These are phyloP conservation scores for Trichoderma sp. DNA, from an alignment of 2,329 filamentous ascomycete species.

Conservation along the genomic window DNA sequence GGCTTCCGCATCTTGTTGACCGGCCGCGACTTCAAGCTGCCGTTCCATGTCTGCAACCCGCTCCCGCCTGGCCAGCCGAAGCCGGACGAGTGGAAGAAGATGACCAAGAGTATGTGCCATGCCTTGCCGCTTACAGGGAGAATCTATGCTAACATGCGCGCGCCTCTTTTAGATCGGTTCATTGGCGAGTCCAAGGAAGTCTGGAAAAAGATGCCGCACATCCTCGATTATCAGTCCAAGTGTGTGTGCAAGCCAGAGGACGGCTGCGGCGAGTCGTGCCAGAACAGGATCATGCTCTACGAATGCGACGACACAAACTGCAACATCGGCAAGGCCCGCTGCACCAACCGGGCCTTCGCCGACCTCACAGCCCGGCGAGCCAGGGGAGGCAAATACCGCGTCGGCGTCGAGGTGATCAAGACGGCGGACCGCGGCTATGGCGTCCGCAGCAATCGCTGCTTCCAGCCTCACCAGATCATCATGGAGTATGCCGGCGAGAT, in stretches of 20 bases:
- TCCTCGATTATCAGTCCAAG: slow-evolving; percentile 72
- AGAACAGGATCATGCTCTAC: slow-evolving; percentile 96
- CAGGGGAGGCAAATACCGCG: slow-evolving; percentile 80
- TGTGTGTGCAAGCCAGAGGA: slow-evolving; percentile 78
- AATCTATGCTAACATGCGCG: slow-evolving; percentile 33
- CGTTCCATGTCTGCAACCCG: slow-evolving; percentile 87
- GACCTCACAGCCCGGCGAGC: slow-evolving; percentile 74
- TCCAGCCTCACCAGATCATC: slow-evolving; percentile 89
- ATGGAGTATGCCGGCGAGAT: slow-evolving; percentile 99
- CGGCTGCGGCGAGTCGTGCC: slow-evolving; percentile 85
- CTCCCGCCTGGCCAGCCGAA: slow-evolving; percentile 84
- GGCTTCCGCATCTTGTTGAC: slow-evolving; percentile 71
- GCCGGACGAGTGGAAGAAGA: slow-evolving; percentile 88
- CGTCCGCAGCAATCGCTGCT: slow-evolving; percentile 85
- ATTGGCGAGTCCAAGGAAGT: slow-evolving; percentile 78
- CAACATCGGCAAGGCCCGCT: slow-evolving; percentile 70
- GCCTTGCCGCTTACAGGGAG: no score
- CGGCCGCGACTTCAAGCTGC: slow-evolving; percentile 82
- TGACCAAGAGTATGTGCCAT: slow-evolving; percentile 75
- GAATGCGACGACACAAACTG: slow-evolving; percentile 94
- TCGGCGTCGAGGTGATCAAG: slow-evolving; percentile 94
- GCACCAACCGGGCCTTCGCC: slow-evolving; percentile 86
- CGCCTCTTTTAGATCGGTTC: slow-evolving; percentile 69
- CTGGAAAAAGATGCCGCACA: slow-evolving; percentile 78
- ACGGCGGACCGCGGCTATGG: slow-evolving; percentile 87